Percentiles rank a stretch among this genome's conserved stretches.
Evolutionary conservation across 2,329 filamentous ascomycete species (phyloP).

Genomic region (Aspergillus alliaceus): DNA sequence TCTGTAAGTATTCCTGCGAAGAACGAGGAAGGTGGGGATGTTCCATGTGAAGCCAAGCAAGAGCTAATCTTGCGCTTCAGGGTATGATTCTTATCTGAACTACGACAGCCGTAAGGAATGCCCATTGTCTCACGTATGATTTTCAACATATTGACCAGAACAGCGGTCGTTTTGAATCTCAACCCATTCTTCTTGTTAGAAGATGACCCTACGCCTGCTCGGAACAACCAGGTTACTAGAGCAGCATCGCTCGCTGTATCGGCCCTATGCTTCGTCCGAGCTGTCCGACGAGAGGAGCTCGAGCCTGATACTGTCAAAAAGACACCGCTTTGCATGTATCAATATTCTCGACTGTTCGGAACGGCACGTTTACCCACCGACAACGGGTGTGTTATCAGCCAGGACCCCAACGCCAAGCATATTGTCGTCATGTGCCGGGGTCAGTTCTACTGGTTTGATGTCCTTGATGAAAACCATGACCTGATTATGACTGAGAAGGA

Average conservation of each 20-base stretch:
- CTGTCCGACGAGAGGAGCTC: slow-evolving; percentile 88
- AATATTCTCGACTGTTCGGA: slow-evolving; percentile 92
- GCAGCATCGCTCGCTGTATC: slow-evolving; percentile 91
- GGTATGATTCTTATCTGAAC: slow-evolving; percentile 98
- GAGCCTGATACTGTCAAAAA: slow-evolving; percentile 83
- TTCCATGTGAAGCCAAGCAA: too few species aligned
- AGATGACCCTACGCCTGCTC: slow-evolving; percentile 92
- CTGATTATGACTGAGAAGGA: slow-evolving; percentile 97
- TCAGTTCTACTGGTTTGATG: slow-evolving; percentile 99
- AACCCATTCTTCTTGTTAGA: slow-evolving; percentile 98
- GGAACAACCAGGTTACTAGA: slow-evolving; percentile 94
- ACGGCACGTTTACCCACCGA: slow-evolving; percentile 93
- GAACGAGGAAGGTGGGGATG: background rate
- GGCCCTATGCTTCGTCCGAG: slow-evolving; percentile 85
- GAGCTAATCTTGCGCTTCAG: slow-evolving; percentile 47
- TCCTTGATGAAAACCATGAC: slow-evolving; percentile 90
- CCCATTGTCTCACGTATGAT: background rate
- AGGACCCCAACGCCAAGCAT: slow-evolving; percentile 90
- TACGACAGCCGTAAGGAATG: slow-evolving; percentile 73
- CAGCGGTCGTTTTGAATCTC: slow-evolving; percentile 86
- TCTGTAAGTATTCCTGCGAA: slow-evolving; percentile 66
- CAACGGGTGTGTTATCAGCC: slow-evolving; percentile 91
- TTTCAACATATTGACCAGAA: slow-evolving; percentile 11
- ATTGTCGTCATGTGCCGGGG: slow-evolving; percentile 90
- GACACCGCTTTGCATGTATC: slow-evolving; percentile 93